Percentiles rank a stretch among this genome's conserved stretches.
Evolutionary conservation across 441 rosid genomes (phyloP).

Genomic region (Kokia cookei): DNA sequence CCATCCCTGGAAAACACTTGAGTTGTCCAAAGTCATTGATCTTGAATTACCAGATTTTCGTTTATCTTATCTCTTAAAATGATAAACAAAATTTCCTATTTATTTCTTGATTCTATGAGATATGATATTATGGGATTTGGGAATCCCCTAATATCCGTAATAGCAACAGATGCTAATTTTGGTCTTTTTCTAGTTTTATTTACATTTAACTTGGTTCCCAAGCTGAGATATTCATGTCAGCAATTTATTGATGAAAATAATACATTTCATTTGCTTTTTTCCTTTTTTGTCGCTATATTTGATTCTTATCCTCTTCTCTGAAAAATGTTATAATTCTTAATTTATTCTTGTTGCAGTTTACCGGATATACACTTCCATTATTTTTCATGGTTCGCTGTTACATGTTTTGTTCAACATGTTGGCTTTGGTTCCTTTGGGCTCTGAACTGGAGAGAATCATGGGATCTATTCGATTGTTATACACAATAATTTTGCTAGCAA

Average conservation of each 20-base stretch:
- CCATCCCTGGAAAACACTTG: too few species aligned
- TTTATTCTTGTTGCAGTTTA: conserved; percentile 52
- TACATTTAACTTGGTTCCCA: background rate
- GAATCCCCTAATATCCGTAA: too few species aligned
- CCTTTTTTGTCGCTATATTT: background rate
- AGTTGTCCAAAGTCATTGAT: too few species aligned
- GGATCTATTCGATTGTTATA: conserved; percentile 83
- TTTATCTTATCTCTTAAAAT: too few species aligned
- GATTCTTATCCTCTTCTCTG: background rate
- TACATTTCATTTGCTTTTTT: background rate
- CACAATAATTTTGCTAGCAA: conserved; percentile 65
- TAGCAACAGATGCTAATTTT: background rate
- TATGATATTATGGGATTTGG: too few species aligned
- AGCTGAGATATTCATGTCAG: background rate
- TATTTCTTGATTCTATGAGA: too few species aligned
- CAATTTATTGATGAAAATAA: background rate
- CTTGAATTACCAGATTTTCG: too few species aligned
- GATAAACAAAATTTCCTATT: too few species aligned
- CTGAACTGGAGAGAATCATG: conserved; percentile 94
- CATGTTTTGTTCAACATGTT: conserved; percentile 93
- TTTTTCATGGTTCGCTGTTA: conserved; percentile 87
- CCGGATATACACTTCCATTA: conserved; percentile 70
- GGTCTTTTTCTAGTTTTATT: background rate
- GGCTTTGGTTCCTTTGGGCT: conserved; percentile 93
- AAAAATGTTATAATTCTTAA: background rate